Base-by-base conservation (phyloP, 305 asterid species). In the Solanum aculeatissimum region DNA sequence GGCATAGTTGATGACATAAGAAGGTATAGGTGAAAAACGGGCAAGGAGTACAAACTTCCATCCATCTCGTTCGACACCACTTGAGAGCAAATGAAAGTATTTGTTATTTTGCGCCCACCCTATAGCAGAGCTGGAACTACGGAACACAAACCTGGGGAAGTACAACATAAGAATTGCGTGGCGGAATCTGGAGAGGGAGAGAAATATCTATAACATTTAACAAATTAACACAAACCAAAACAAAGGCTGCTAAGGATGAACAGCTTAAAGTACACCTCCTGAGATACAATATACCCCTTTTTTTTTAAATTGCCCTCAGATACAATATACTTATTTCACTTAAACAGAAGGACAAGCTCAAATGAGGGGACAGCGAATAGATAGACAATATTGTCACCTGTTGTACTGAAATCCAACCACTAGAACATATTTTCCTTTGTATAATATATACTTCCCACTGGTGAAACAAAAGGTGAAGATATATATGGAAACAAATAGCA, bases 21-120 rank as follows among this genome's bases (percentile, higher is more conserved):
- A 96, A 9, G 99, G 99, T 77, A 95, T 90, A 75, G 99, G 99
- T 62, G 99, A 96, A 91, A 96, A 96, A 40, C 99, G 95, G 38
- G 99, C 99, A 53, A 96, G 97, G 65, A 95, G 97, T 74, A 96
- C 98, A 49, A 96, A 95, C 86, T 85, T 93, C 99, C 99, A 96
- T 18, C 99, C 98, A 62, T 96, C 99, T 53, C 89, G 91, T 85
- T 92, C 97, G 9, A 96, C 98, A 83, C 99, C 99, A 79, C 90
- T 91, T 3, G 97, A 92, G 18, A 95, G 90, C 69, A 95, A 14
- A 86, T 89, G 89, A 32, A 96, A 95, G 89, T 95, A 96, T 88
- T 92, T 96, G 86, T 95, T 96, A 57, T 86, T 86, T 32, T 91
- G 94, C 69, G 90, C 91, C 99, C 97, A 93, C 18, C 81, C 85